Percentiles rank a stretch among this genome's conserved stretches.
phyloP scores from a whole-genome alignment of 1,284 basidiomycete genomes.

The Lentinus polychrous region DNA sequence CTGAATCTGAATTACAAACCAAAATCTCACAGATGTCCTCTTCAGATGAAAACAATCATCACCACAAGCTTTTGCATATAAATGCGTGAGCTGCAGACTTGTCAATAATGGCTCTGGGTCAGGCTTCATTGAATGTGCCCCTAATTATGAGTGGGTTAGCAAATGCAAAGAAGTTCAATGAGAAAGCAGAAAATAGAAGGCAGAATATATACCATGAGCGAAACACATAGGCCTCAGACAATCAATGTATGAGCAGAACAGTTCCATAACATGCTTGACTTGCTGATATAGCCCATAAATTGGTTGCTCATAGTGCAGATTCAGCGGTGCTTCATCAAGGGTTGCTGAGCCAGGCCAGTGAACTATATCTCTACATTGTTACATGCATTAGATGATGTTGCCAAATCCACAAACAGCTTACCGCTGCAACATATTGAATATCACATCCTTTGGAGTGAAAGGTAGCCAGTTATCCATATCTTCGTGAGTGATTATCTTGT shows the following conservation, averaged over 20 bases:
- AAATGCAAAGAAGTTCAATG: neutral
- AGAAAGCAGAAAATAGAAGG: no score
- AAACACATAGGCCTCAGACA: constrained; percentile 19
- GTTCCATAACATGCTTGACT: constrained; percentile 7
- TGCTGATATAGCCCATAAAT: neutral
- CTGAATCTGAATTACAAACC: no score
- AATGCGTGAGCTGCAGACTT: neutral
- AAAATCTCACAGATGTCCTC: no score
- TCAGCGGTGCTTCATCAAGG: neutral
- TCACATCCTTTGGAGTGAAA: neutral
- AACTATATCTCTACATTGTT: neutral
- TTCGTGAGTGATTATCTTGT: neutral
- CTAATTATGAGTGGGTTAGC: neutral
- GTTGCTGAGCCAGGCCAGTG: neutral
- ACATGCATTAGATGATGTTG: neutral
- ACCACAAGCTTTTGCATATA: neutral
- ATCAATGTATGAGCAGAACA: constrained; percentile 27
- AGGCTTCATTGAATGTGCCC: neutral
- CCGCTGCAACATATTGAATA: neutral
- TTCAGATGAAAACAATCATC: neutral
- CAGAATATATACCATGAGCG: constrained; percentile 18
- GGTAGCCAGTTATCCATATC: neutral
- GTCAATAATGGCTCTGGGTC: neutral
- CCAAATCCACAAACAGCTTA: neutral
- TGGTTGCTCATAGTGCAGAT: neutral